phyloP scores from a whole-genome alignment of 2,329 filamentous ascomycete species.

The Trichophaea hybrida region DNA sequence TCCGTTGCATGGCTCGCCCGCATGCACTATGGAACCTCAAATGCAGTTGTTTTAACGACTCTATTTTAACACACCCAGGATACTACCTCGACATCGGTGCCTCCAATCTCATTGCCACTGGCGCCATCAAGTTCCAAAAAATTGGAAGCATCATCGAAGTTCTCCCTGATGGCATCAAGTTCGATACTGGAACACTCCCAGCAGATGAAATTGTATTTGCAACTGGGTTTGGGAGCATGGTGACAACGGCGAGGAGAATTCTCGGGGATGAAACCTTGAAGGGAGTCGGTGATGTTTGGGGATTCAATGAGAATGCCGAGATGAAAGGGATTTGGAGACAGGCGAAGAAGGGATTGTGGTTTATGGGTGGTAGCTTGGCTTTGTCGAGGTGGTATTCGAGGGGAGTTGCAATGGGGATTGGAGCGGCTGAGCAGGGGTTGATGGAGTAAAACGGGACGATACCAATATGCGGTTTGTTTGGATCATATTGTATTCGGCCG shows the following conservation, averaged over 20 bases:
- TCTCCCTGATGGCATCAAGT: constrained; percentile 34
- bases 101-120: constrained; percentile 46
- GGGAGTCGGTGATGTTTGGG: constrained; percentile 46
- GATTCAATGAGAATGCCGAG: constrained; percentile 43
- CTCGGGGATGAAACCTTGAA: constrained; percentile 49
- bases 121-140: constrained; percentile 49
- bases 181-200: constrained; percentile 43
- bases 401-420: constrained; percentile 33
- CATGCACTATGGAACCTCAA: too few species aligned
- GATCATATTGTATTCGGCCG: too few species aligned
- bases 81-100: constrained; percentile 59
- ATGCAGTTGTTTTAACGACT: too few species aligned
- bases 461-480: too few species aligned
- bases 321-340: constrained; percentile 44
- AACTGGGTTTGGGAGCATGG: constrained; percentile 56
- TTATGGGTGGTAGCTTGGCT: constrained; percentile 50
- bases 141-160: constrained; percentile 43
- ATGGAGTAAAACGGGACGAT: neutral
- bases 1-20: neutral
- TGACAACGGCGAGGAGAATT: constrained; percentile 44
- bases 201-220: constrained; percentile 51
- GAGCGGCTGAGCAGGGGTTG: constrained; percentile 13
- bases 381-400: constrained; percentile 48
- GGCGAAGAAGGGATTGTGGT: constrained; percentile 42
- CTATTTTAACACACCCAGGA: constrained; percentile 25